Percentiles rank a stretch among this genome's conserved stretches.
These are phyloP conservation scores for Fusarium tjaetaba DNA, from an alignment of 2,329 filamentous ascomycete genomes.

Conservation along the genomic window DNA sequence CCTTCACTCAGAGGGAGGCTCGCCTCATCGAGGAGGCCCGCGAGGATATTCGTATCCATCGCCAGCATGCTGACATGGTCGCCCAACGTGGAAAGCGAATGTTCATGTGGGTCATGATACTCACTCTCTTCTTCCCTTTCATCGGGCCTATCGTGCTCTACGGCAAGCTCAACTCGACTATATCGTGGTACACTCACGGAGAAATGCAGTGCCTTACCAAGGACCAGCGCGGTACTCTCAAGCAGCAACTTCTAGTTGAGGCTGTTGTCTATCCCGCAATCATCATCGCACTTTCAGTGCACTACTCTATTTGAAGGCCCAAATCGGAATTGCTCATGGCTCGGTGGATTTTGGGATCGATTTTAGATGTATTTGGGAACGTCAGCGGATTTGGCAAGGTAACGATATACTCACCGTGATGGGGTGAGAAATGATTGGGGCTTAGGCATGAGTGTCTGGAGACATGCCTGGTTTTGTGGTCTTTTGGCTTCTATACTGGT, in stretches of 20 bases:
- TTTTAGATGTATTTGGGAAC: conserved; percentile 1
- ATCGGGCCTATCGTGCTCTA: conserved; percentile 56
- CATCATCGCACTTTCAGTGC: conserved; percentile 46
- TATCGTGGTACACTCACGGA: conserved; percentile 61
- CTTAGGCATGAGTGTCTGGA: not conserved
- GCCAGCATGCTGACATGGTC: conserved; percentile 41
- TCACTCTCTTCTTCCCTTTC: conserved; percentile 59
- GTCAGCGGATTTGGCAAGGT: not conserved
- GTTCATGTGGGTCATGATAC: conserved; percentile 52
- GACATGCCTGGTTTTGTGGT: not conserved
- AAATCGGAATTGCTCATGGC: not conserved
- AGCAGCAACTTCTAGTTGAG: conserved; percentile 52
- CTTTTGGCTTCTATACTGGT: not conserved
- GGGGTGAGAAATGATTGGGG: not conserved
- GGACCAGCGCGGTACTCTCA: conserved; percentile 46
- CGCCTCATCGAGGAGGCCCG: conserved; percentile 47
- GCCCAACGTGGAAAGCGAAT: conserved; percentile 48
- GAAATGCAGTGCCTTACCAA: conserved; percentile 53
- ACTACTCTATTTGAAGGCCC: conserved; percentile 41
- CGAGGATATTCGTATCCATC: conserved; percentile 45
- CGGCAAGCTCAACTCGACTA: conserved; percentile 56
- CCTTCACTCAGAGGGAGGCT: conserved; percentile 45
- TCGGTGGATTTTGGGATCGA: conserved; percentile 3
- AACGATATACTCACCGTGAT: not conserved
- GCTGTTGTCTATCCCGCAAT: conserved; percentile 47